Evolutionary conservation across 176 grass and related monocot genomes (phyloP).

Genomic region (Cenchrus americanus): DNA sequence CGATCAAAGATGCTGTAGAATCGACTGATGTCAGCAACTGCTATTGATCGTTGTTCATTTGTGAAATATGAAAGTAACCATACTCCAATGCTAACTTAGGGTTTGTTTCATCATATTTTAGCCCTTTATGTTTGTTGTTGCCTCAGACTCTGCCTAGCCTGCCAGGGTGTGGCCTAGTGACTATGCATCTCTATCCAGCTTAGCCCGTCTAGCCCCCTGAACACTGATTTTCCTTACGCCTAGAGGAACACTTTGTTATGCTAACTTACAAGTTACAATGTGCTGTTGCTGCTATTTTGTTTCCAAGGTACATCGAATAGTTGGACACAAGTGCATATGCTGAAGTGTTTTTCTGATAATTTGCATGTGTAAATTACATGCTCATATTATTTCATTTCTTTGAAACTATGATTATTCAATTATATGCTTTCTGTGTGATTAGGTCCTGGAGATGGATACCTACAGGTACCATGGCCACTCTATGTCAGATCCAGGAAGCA

Average conservation of each 20-base stretch:
- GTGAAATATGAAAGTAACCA: constrained; percentile 34
- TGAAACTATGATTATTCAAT: too few relatives aligned
- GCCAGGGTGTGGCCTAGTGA: not conserved
- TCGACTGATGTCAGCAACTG: not conserved
- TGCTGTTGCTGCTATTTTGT: not conserved
- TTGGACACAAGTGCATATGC: not conserved
- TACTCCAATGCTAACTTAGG: not conserved
- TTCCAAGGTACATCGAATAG: not conserved
- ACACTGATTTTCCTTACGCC: not conserved
- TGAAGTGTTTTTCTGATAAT: not conserved
- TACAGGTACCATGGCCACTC: constrained; percentile 99
- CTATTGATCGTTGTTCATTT: not conserved
- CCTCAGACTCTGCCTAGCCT: not conserved
- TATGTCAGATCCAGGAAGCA: constrained; percentile 99
- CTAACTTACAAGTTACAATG: constrained; percentile 17
- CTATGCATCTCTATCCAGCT: not conserved
- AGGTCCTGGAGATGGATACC: constrained; percentile 99
- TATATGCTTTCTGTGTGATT: constrained; percentile 9
- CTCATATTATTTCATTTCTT: too few relatives aligned
- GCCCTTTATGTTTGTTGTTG: not conserved
- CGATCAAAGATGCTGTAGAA: not conserved
- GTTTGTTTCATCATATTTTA: not conserved
- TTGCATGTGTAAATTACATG: not conserved
- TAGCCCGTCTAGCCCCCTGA: not conserved
- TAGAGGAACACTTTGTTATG: not conserved